Evolutionary conservation across 2,329 filamentous ascomycete genomes (phyloP).

Genomic region (Exophiala mesophila): DNA sequence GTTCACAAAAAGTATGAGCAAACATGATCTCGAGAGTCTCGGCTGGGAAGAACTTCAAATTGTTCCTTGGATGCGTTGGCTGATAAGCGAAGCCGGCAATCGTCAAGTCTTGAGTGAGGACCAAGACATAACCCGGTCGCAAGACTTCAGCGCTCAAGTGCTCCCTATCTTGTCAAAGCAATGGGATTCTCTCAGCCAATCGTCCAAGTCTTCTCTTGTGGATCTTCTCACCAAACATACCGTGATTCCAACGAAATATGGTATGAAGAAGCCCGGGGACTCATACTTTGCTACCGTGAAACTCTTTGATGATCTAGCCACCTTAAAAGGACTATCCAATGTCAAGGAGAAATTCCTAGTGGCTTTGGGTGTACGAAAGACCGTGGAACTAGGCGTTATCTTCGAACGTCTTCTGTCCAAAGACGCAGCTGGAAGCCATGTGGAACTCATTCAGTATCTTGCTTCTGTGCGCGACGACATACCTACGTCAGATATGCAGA

Average conservation of each 20-base stretch:
- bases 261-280: conserved; percentile 79
- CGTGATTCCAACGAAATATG: conserved; percentile 82
- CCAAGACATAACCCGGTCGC: conserved; percentile 65
- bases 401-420: conserved; percentile 72
- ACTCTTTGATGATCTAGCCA: conserved; percentile 87
- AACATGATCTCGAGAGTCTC: conserved; percentile 67
- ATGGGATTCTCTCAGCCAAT: conserved; percentile 73
- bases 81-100: conserved; percentile 63
- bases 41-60: conserved; percentile 84
- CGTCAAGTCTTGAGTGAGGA: conserved; percentile 53
- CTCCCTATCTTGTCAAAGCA: conserved; percentile 78
- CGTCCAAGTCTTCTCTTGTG: conserved; percentile 61
- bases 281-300: conserved; percentile 93
- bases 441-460: conserved; percentile 91
- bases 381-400: conserved; percentile 87
- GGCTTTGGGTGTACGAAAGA: conserved; percentile 86
- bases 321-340: conserved; percentile 67
- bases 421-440: conserved; percentile 71
- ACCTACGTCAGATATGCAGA: conserved; percentile 71
- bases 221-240: conserved; percentile 62
- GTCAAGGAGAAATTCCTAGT: conserved; percentile 87
- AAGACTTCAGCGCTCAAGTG: conserved; percentile 71
- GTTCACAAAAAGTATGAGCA: conserved; percentile 67
- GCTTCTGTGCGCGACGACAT: conserved; percentile 88
- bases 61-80: conserved; percentile 76